Evolutionary conservation across 257 asterid genomes (phyloP), one percentile per base, ranked within the genome.

Genomic region (Solanum raphanifolium): DNA sequence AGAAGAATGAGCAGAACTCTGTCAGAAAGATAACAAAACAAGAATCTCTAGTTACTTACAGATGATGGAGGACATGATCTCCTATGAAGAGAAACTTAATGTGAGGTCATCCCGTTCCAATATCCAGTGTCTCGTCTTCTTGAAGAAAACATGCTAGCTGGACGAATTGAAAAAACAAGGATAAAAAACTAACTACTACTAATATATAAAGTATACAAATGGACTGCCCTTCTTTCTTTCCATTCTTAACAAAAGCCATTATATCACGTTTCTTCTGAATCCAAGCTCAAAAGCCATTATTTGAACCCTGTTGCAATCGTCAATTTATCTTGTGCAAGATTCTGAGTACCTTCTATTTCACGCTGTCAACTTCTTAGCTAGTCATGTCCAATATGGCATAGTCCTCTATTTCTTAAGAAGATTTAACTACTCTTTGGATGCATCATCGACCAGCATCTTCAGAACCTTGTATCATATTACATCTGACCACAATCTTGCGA

Each of bases 401-500:
- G 32, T 13, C 29, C 68, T 25, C 68, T 69, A 43, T 29, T 31
- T 58, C 62, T 38, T 52, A 6, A 38, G 46, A 46, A 73, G 65
- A 43, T 43, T 43, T n/a, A 31, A 41, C 21, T 86, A 43, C 83
- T 69, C 32, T 9, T 86, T 18, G 43, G 10, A 32, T 41, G 11
- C 58, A 34, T 85, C 81, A 88, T 27, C 13, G 21, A 39, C 48
- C 82, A 66, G 83, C 90, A 20, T 82, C 86, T 85, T 89, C 92
- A 23, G 91, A 87, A 60, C 75, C 87, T 92, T 92, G 92, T 81
- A 96, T 88, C 96, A 96, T 93, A 92, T 92, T 90, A 92, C 98
- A 94, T 87, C 97, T 91, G 81, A 89, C 86, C 74, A 90, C 96
- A 84, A 96, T 94, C 92, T 92, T 93, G 88, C 92, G 93, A 88